These are phyloP conservation scores for Rhypophila decipiens DNA, from an alignment of 495 filamentous ascomycete genomes.

Conservation along the genomic window DNA sequence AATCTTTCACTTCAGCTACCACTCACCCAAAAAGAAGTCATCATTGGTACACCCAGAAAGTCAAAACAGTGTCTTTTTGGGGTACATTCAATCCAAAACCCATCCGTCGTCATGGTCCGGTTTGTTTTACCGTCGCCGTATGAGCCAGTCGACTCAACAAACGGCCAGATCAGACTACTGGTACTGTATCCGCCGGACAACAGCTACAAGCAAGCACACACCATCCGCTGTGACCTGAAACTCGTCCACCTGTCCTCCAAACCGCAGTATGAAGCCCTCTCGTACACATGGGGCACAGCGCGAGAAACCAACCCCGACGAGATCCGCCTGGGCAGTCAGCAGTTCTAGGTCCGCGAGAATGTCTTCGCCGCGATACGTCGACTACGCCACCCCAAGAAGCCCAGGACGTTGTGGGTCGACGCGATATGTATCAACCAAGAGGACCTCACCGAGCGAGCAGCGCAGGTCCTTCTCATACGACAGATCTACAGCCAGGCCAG, in stretches of 20 bases:
- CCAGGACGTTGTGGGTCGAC: background rate
- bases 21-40: no score
- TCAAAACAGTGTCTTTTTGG: background rate
- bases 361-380: background rate
- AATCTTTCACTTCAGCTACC: no score
- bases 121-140: background rate
- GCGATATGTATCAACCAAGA: constrained; percentile 2
- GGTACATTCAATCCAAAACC: background rate
- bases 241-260: background rate
- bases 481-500: constrained; percentile 2
- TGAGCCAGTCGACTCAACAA: background rate
- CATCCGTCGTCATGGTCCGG: no score
- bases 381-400: background rate
- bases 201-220: background rate
- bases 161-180: background rate
- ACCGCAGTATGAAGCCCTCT: background rate
- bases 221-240: background rate
- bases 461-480: background rate
- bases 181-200: background rate
- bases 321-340: background rate
- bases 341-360: background rate
- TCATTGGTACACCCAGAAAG: background rate
- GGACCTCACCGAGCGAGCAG: background rate
- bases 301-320: background rate
- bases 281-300: background rate